A percentile compares a stretch with the other conserved stretches of the same genome.
phyloP scores from a whole-genome alignment of 1,284 basidiomycete species.

The Leucoagaricus sp. region DNA sequence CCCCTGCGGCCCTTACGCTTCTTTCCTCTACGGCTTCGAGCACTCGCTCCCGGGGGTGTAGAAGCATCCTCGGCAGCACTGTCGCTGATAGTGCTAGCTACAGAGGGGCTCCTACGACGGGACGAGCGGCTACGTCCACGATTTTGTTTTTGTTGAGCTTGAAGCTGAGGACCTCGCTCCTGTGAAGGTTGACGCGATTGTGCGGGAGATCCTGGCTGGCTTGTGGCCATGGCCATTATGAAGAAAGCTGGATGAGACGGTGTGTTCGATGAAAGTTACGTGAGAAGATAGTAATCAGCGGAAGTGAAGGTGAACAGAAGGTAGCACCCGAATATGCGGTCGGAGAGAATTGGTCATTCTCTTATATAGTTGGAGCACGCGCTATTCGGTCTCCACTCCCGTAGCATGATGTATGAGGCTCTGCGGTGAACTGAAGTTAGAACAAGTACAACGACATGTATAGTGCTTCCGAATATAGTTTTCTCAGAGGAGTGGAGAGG shows the following conservation, averaged over 20 bases:
- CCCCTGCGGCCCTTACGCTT: slow-evolving; percentile 11
- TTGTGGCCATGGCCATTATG: not conserved
- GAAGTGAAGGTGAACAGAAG: no score
- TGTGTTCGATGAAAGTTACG: not conserved
- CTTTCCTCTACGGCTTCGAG: slow-evolving; percentile 18
- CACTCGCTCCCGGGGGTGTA: slow-evolving; percentile 12
- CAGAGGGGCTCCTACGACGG: slow-evolving; percentile 15
- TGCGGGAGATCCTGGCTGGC: slow-evolving; percentile 16
- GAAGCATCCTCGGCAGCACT: slow-evolving; percentile 8
- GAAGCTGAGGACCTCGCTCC: not conserved
- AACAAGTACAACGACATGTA: no score
- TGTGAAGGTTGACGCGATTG: slow-evolving; percentile 19
- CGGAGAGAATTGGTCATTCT: no score
- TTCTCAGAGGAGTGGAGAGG: no score
- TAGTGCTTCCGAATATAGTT: no score
- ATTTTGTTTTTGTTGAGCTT: not conserved
- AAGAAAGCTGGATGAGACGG: not conserved
- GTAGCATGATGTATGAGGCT: no score
- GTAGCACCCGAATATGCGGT: no score
- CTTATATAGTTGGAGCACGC: no score
- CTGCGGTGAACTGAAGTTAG: no score
- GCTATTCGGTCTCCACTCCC: no score
- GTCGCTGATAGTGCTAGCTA: slow-evolving; percentile 13
- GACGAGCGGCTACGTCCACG: slow-evolving; percentile 18
- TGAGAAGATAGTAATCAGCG: not conserved